Conservation (phyloP, 1,284 basidiomycete species). For the Ustilago esculenta region DNA sequence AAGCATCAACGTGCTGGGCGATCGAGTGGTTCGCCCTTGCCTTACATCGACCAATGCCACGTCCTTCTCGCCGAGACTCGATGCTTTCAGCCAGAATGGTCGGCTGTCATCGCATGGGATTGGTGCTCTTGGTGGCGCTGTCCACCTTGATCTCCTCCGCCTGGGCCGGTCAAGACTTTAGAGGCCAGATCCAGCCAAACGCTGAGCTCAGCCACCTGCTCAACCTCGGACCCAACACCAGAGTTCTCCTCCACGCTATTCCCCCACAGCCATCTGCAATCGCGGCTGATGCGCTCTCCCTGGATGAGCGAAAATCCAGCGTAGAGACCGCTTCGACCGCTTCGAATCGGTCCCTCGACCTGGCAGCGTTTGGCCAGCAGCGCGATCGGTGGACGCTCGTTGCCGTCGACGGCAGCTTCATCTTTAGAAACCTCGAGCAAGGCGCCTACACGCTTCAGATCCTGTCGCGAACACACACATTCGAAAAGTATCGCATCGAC, state of each 20-base stretch:
- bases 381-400: constrained; percentile 40
- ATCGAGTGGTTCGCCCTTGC: no score
- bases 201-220: constrained; percentile 37
- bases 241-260: constrained; percentile 32
- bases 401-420: constrained; percentile 43
- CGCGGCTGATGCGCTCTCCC: not conserved
- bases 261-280: constrained; percentile 5
- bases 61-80: no score
- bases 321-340: not conserved
- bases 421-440: constrained; percentile 43
- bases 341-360: constrained; percentile 2
- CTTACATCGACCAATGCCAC: no score
- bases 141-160: constrained; percentile 8
- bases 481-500: constrained; percentile 48
- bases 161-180: constrained; percentile 32
- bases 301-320: not conserved
- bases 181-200: constrained; percentile 49
- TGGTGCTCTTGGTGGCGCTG: constrained; percentile 15
- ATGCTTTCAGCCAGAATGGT: no score
- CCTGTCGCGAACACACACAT: constrained; percentile 32
- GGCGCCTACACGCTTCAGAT: constrained; percentile 48
- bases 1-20: no score
- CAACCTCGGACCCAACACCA: constrained; percentile 40
- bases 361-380: constrained; percentile 25
- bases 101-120: not conserved